Base-by-base conservation (phyloP, 2,329 filamentous ascomycete genomes). In the Fusarium sp. region DNA sequence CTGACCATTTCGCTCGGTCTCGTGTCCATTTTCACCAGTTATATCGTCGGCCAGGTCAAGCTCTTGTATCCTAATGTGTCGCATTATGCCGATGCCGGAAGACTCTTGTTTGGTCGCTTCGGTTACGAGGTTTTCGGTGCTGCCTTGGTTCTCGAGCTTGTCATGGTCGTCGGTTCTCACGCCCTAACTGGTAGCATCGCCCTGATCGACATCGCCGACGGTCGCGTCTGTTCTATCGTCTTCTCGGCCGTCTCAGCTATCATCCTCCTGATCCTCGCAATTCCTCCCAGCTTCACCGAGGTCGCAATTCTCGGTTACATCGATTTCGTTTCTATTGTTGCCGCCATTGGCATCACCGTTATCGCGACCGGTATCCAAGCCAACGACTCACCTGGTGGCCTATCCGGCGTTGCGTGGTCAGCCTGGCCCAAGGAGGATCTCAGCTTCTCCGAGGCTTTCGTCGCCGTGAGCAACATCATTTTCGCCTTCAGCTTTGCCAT, bases 101-200 rank as follows among this genome's bases (percentile, higher is more conserved):
- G 88, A 35, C 84, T 93, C 52, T 83, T 94, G 47, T 85, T 86
- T 64, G 93, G 93, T 5, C 83, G 82, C 18, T 83, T 89, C 52
- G 91, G 90, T 1, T 88, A 90, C 69, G 90, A 92, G 77, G 73
- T 94, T 27, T 84, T 93, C 54, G 90, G 90, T 27, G 81, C 84
- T 66, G 90, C 88, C 64, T 90, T 92, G 72, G 83, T 88, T 22
- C 81, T 93, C n/a, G 90, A 93, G 81, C 84, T 94, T 37, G 82
- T 92, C 57, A 93, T 94, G 82, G 88, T 93, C 73, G 91, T 92
- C 82, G 90, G 89, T 29, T 92, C 91, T n/a, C 93, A 94, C 81
- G 85, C 93, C 42, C 83, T 94, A 69, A 93, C 91, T 0, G 93
- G 93, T 73, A 88, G 87, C 47, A 91, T 93, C 75, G 92, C 92